A percentile compares a stretch with the other conserved stretches of the same genome.
phyloP scores from a whole-genome alignment of 495 filamentous ascomycete species.

The Penicillium cinerascens region DNA sequence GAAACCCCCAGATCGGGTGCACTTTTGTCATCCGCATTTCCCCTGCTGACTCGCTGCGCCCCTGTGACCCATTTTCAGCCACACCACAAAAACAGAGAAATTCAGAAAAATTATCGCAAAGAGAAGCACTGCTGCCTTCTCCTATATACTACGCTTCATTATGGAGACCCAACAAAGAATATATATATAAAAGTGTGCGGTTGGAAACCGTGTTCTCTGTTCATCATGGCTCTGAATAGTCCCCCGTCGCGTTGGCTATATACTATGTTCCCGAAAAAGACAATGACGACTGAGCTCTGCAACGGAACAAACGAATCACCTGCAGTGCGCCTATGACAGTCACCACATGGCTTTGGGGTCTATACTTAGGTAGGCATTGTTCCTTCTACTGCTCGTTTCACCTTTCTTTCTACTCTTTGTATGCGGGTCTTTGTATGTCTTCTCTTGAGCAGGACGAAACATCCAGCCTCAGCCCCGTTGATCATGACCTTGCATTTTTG shows the following conservation, averaged over 20 bases:
- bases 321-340: slow-evolving; percentile 30
- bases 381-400: background rate
- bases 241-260: background rate
- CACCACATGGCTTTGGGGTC: background rate
- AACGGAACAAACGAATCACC: slow-evolving; percentile 12
- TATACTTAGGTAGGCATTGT: background rate
- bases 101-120: background rate
- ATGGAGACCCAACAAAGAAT: background rate
- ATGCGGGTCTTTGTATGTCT: background rate
- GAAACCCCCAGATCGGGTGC: background rate
- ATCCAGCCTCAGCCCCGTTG: slow-evolving; percentile 4
- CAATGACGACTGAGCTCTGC: background rate
- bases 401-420: background rate
- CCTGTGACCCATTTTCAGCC: slow-evolving; percentile 23
- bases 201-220: background rate
- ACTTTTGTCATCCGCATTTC: slow-evolving; percentile 13
- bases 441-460: background rate
- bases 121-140: slow-evolving; percentile 1
- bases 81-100: slow-evolving; percentile 8
- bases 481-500: slow-evolving; percentile 14
- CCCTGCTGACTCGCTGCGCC: slow-evolving; percentile 28
- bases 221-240: background rate
- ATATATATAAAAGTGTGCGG: background rate
- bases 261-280: background rate
- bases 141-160: background rate